Base-by-base conservation (phyloP, 306 rosid species). In the Mimosa bimucronata region DNA sequence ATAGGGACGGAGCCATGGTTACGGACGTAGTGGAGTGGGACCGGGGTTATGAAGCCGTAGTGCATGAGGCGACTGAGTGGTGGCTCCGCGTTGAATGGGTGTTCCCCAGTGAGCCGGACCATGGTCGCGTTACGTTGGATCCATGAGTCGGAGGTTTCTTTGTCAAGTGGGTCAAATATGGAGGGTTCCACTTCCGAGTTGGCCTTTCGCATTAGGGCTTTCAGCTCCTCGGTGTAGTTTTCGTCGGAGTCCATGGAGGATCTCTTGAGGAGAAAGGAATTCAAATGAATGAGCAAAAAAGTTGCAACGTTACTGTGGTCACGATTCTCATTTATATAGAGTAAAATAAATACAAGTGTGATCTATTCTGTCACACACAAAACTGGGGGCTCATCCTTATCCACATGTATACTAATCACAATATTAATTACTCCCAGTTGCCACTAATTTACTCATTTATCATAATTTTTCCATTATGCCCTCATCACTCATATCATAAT, bases 41-140 rank as follows among this genome's bases (percentile, higher is more conserved):
- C 94, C 1, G 97, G 97, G 11, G 97, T 92, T 64, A 92, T 92
- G 91, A 92, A 92, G 7, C 97, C 97, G 75, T 88, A 87, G 79
- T 87, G 86, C 97, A 91, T 91, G 76, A 92, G 91, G 11, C 89
- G 86, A 60, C 77, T 66, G n/a, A 92, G 81, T 0, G 97, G 91
- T 0, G 94, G 86, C 71, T 92, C 97, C 0, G 89, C 83, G 83
- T 92, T 92, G 82, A 90, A 90, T 25, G 97, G 97, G 74, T 92
- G 97, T 40, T 92, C 91, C 10, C 97, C 94, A 0, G 98, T 94
- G 61, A 91, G 93, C 9, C 97, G 96, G 77, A 94, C 79, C 73
- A 94, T 58, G 76, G 80, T 42, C 5, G 93, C n/a, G 66, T 89
- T 94, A 0, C 98, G 89, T 57, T 77, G 72, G 78, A 92, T 83